A percentile compares a stretch with the other conserved stretches of the same genome.
Evolutionary conservation across 768 basidiomycete genomes (phyloP).

Genomic region (Psilocybe cubensis): DNA sequence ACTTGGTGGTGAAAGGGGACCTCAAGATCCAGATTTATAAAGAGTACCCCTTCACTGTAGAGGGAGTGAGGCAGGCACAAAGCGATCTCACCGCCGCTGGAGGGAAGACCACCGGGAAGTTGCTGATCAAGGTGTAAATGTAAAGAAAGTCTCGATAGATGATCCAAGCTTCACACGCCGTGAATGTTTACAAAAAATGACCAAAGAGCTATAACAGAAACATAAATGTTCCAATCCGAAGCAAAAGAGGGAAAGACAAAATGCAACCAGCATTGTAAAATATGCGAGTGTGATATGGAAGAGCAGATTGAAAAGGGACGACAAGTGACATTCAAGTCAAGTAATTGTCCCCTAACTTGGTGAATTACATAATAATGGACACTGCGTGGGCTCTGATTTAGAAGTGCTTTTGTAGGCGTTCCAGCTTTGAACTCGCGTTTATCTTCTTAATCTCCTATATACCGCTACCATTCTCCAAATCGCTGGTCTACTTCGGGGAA

Average conservation of each 20-base stretch:
- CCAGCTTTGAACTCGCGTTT: background rate
- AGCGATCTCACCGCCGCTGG: conserved; percentile 62
- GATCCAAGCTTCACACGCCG: background rate
- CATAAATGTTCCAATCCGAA: no score
- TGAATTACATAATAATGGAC: conserved; percentile 8
- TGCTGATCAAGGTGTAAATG: conserved; percentile 69
- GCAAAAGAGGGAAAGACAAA: no score
- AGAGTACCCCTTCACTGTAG: conserved; percentile 84
- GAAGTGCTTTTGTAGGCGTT: background rate
- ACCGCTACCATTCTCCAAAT: background rate
- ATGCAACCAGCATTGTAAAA: no score
- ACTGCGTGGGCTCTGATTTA: conserved; percentile 10
- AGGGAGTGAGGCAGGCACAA: conserved; percentile 80
- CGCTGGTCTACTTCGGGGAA: background rate
- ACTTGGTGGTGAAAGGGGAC: conserved; percentile 56
- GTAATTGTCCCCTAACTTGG: no score
- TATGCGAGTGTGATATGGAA: no score
- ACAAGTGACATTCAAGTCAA: no score
- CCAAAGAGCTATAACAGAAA: no score
- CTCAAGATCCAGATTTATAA: conserved; percentile 72
- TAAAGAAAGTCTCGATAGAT: background rate
- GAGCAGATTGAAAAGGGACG: background rate
- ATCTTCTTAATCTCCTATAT: background rate
- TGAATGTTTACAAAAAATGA: background rate
- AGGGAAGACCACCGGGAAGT: conserved; percentile 84